Conservation (phyloP, 2,329 filamentous ascomycete species). For the Ophiobolus disseminans region DNA sequence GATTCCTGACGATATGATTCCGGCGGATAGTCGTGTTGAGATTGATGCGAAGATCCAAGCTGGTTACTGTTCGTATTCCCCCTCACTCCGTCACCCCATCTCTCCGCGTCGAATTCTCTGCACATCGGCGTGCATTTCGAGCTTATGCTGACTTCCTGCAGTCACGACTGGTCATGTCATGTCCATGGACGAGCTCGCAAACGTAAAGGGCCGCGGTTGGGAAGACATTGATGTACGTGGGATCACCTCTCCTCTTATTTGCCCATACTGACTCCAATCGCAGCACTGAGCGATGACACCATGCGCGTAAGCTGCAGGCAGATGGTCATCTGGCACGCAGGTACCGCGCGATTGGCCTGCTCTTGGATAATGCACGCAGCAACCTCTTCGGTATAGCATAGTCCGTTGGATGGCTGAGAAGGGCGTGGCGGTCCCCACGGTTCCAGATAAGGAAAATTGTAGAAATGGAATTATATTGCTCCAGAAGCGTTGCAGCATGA, state of each 20-base stretch:
- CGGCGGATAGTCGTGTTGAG: conserved; percentile 93
- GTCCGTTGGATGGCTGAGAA: conserved; percentile 3
- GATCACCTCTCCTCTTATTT: conserved; percentile 12
- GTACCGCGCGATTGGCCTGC: conserved; percentile 7
- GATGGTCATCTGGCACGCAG: conserved; percentile 26
- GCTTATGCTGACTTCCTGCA: conserved; percentile 38
- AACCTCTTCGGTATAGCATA: conserved; percentile 13
- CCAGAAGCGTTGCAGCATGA: background rate
- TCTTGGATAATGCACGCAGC: background rate
- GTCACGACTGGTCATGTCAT: conserved; percentile 89
- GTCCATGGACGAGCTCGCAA: conserved; percentile 82
- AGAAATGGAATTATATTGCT: conserved; percentile 4
- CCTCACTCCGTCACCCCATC: background rate
- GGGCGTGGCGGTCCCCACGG: conserved; percentile 4
- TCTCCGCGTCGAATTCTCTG: background rate
- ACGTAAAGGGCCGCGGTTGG: conserved; percentile 90
- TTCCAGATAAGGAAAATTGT: conserved; percentile 10
- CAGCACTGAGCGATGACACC: conserved; percentile 36
- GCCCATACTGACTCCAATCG: conserved; percentile 32
- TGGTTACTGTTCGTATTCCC: conserved; percentile 70
- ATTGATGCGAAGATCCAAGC: conserved; percentile 99
- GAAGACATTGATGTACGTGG: conserved; percentile 68
- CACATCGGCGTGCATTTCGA: background rate
- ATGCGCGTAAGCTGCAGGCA: conserved; percentile 11
- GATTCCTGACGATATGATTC: conserved; percentile 92